phyloP scores from a whole-genome alignment of 2,329 filamentous ascomycete species.

The Lachnellula hyalina region DNA sequence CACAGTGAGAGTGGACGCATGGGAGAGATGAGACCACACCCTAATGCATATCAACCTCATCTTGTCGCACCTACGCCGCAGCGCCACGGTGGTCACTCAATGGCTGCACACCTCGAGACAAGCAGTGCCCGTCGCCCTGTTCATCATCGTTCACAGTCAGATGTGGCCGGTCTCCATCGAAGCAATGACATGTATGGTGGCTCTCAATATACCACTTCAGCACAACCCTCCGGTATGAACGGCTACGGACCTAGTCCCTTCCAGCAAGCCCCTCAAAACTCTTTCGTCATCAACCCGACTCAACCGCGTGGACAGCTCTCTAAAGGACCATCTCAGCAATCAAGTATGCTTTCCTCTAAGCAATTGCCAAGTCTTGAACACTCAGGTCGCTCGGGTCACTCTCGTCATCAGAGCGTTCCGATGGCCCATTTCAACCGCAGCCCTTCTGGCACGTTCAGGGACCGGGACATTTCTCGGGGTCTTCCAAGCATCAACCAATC shows the following conservation, averaged over 20 bases:
- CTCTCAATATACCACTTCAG: background rate
- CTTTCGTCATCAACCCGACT: background rate
- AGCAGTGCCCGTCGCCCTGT: conserved; percentile 9
- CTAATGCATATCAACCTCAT: conserved; percentile 14
- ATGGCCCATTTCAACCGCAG: conserved; percentile 21
- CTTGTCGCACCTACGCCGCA: conserved; percentile 25
- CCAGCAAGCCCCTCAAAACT: background rate
- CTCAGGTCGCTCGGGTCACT: too few relatives aligned
- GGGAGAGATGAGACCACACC: background rate
- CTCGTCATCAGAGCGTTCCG: conserved; percentile 13
- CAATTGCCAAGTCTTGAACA: conserved; percentile 1
- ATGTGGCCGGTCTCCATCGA: conserved; percentile 18
- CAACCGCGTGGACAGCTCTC: background rate
- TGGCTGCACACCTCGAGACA: conserved; percentile 23
- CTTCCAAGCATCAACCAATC: conserved; percentile 18
- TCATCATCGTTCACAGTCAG: conserved; percentile 29
- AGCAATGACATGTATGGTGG: background rate
- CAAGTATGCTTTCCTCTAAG: background rate
- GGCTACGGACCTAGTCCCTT: background rate
- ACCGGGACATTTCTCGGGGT: conserved; percentile 35
- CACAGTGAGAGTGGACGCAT: conserved; percentile 15
- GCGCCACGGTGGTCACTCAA: conserved; percentile 16
- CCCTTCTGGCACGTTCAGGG: background rate
- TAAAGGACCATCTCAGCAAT: background rate
- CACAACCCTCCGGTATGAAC: background rate